Base-by-base conservation (phyloP, 2,329 filamentous ascomycete species). In the Xylariaceae sp. region DNA sequence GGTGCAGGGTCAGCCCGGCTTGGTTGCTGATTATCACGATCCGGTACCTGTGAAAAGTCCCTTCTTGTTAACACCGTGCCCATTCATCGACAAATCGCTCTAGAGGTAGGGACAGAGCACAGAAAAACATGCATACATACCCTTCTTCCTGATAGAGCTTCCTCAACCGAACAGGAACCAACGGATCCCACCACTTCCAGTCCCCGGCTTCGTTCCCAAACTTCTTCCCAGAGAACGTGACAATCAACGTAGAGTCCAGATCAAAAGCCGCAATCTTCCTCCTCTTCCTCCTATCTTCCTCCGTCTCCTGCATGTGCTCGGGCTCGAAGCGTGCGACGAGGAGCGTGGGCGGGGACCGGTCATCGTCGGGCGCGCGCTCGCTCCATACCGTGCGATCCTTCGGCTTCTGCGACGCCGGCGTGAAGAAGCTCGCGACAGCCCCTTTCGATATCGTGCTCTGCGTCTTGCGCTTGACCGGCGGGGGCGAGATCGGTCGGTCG, bases 151-250 rank as follows among this genome's bases (percentile, higher is more conserved):
- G 48, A 54, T 87, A 75, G 2, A 97, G 68, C 43, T 80, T 67
- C 48, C 73, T 76, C 13, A 98, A 61, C 36, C 68, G 76, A 0
- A 61, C 63, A 1, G 88, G 87, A 1, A 97, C 85, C 13, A 65
- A 71, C 11, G 64, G 52, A 59, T 94, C 69, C 88, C 88, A 97
- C 92, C 92, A 98, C 60, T 86, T 88, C 92, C 92, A 98, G 59
- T 97, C 90, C 3, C 70, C 68, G 0, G 81, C 76, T 48, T 80
- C 76, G 36, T 74, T 73, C 3, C 78, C 73, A 55, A 90, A 90
- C 35, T 76, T 83, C 62, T 87, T 92, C 6, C 88, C 88, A 0
- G 88, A 94, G 3, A 78, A 73, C 0, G 88, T 84, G 2, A 71
- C 70, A 46, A 98, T 88, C 23, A 98, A 66, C 1, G 92, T 98